Conservation (phyloP, 2,329 filamentous ascomycete species). For the Ophiostoma sp. region DNA sequence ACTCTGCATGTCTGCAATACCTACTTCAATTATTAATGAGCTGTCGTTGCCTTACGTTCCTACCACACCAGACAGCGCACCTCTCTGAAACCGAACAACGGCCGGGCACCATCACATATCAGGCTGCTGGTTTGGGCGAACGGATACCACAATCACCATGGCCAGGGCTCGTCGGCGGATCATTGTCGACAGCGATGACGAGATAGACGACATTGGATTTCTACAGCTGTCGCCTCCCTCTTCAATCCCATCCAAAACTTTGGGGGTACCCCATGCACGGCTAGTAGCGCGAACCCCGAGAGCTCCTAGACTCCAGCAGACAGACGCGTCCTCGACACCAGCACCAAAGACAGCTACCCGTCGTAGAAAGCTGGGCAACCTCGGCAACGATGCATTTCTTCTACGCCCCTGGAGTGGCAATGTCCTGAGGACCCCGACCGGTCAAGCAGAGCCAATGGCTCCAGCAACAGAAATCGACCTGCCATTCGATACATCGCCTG, state of each 20-base stretch:
- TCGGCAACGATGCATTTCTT: constrained; percentile 1
- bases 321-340: constrained; percentile 3
- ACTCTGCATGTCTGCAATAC: background rate
- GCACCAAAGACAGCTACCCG: constrained; percentile 2
- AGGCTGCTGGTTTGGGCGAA: too few relatives aligned
- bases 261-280: background rate
- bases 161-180: background rate
- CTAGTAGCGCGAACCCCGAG: background rate
- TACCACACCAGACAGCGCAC: background rate
- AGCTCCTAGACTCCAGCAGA: background rate
- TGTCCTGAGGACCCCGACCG: background rate
- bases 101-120: too few relatives aligned
- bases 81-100: too few relatives aligned
- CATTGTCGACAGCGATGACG: background rate
- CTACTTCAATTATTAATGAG: background rate
- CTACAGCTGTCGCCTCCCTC: background rate
- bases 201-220: background rate
- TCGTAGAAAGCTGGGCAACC: constrained; percentile 11
- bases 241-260: background rate
- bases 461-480: constrained; percentile 1
- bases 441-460: background rate
- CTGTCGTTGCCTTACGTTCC: background rate
- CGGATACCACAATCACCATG: background rate
- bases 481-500: constrained; percentile 1
- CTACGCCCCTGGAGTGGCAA: constrained; percentile 18